Evolutionary conservation across 306 rosid genomes (phyloP).

Genomic region (Cucurbita maxima): DNA sequence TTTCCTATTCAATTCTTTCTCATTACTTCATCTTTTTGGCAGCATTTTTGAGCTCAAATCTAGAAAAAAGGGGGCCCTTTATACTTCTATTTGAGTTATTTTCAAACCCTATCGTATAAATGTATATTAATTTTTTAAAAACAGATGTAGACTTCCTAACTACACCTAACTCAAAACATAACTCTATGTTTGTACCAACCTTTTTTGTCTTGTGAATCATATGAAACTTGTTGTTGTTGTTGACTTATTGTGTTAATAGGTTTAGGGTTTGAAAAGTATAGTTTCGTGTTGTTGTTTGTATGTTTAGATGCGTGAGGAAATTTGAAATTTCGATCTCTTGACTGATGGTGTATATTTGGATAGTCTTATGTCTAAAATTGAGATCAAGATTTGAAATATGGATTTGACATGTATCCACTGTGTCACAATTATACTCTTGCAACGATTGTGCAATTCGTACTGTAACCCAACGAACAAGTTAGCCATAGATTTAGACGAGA

Average conservation of each 20-base stretch:
- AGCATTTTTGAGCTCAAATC: conserved; percentile 3
- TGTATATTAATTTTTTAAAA: neutral
- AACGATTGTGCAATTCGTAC: no score
- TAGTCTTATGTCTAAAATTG: no score
- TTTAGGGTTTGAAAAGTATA: neutral
- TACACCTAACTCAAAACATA: neutral
- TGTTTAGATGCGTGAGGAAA: neutral
- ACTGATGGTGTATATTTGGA: no score
- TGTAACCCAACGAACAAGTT: no score
- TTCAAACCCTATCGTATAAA: neutral
- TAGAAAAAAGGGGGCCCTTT: neutral
- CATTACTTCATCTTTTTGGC: conserved; percentile 6
- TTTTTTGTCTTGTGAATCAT: neutral
- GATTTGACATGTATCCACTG: no score
- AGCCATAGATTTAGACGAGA: no score
- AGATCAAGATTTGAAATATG: no score
- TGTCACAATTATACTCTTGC: no score
- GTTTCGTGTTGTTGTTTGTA: neutral
- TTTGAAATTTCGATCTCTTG: no score
- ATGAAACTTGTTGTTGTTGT: neutral
- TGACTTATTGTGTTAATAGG: neutral
- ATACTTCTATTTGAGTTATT: neutral
- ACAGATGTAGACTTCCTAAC: neutral
- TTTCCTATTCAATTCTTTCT: conserved; percentile 16
- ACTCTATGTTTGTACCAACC: neutral